Conservation (phyloP, 805 yeast genomes). For the Suhomyces prunicola region DNA sequence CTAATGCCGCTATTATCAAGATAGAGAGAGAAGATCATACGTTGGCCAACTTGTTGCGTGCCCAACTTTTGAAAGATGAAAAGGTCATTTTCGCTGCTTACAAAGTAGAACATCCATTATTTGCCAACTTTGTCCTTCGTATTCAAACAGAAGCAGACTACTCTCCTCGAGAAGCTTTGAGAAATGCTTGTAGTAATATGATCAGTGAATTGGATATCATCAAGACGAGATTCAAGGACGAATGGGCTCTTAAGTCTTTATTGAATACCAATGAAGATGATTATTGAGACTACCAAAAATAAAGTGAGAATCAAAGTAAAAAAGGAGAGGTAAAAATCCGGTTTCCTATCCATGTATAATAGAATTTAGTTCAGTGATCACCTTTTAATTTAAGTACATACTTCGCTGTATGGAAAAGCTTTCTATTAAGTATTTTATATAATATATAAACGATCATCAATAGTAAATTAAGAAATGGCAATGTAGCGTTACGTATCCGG, state of each 20-base stretch:
- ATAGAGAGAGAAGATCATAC: constrained; percentile 98
- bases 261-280: constrained; percentile 49
- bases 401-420: not conserved
- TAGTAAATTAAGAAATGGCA: not conserved
- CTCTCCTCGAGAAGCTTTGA: constrained; percentile 85
- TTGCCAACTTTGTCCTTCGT: constrained; percentile 91
- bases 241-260: constrained; percentile 86
- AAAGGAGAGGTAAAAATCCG: not conserved
- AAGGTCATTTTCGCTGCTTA: constrained; percentile 96
- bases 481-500: not conserved
- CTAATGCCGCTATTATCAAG: constrained; percentile 88
- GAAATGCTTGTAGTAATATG: constrained; percentile 81
- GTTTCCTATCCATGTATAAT: not conserved
- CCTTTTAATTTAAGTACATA: not conserved
- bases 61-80: constrained; percentile 80
- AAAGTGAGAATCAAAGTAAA: not conserved
- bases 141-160: constrained; percentile 95
- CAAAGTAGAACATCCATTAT: constrained; percentile 96
- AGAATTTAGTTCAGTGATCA: not conserved
- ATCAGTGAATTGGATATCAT: constrained; percentile 75
- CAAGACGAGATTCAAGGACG: constrained; percentile 77
- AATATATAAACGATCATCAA: constrained; percentile 2
- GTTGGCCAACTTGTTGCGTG: constrained; percentile 82
- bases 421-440: not conserved
- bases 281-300: constrained; percentile 4